Conservation (phyloP, 495 filamentous ascomycete species). For the Daldinia decipiens region DNA sequence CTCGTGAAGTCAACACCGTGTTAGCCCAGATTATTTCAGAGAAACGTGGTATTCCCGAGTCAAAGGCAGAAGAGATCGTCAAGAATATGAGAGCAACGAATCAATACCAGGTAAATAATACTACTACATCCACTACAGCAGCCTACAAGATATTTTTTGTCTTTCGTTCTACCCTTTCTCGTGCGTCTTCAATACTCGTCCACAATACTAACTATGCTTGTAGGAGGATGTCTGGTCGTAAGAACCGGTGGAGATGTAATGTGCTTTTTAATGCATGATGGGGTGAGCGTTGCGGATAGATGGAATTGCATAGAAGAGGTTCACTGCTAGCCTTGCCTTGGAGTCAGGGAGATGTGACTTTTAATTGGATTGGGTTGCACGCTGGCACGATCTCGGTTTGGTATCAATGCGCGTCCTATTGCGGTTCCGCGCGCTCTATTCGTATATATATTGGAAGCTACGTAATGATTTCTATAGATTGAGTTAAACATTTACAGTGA, state of each 20-base stretch:
- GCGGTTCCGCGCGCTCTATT: slow-evolving; percentile 24
- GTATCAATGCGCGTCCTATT: slow-evolving; percentile 35
- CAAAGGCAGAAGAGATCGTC: slow-evolving; percentile 93
- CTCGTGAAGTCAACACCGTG: slow-evolving; percentile 89
- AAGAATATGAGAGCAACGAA: slow-evolving; percentile 93
- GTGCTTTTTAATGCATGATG: slow-evolving; percentile 39
- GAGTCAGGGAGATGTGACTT: slow-evolving; percentile 42
- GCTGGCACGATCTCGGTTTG: slow-evolving; percentile 31
- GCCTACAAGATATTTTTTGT: not conserved
- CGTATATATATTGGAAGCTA: slow-evolving; percentile 42
- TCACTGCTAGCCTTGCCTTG: slow-evolving; percentile 34
- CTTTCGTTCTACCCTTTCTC: not conserved
- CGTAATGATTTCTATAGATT: slow-evolving; percentile 45
- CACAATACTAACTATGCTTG: slow-evolving; percentile 42
- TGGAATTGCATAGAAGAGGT: slow-evolving; percentile 44
- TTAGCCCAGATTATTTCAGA: slow-evolving; percentile 85
- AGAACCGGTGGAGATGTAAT: slow-evolving; percentile 16
- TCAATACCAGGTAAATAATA: slow-evolving; percentile 83
- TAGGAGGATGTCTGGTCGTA: slow-evolving; percentile 92
- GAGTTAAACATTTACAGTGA: slow-evolving; percentile 16
- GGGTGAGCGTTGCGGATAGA: slow-evolving; percentile 41
- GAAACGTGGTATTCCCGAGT: slow-evolving; percentile 79
- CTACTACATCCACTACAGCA: not conserved
- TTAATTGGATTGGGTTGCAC: slow-evolving; percentile 35
- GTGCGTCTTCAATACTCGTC: not conserved